Evolutionary conservation across 495 filamentous ascomycete species (phyloP).

Genomic region (Tuber borchii): DNA sequence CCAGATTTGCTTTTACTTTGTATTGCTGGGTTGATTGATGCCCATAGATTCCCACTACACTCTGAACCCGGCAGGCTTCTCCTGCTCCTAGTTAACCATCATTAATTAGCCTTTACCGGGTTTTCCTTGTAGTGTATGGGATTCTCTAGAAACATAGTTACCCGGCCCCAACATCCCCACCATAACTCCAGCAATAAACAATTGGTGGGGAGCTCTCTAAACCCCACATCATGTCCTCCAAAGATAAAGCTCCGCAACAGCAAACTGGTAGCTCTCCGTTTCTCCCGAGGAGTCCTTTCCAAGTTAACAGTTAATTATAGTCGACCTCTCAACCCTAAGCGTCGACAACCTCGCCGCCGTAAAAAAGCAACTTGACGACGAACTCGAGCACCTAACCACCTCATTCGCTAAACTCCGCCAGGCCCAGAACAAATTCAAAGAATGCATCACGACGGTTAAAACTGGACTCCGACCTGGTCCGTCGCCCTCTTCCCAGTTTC

Average conservation of each 20-base stretch:
- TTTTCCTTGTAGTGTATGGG: background rate
- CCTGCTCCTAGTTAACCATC: background rate
- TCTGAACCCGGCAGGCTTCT: background rate
- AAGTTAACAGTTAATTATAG: conserved; percentile 41
- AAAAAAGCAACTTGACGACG: conserved; percentile 91
- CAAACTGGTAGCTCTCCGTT: background rate
- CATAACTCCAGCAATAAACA: background rate
- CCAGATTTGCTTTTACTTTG: too few relatives aligned
- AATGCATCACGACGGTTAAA: conserved; percentile 71
- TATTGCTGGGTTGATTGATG: too few relatives aligned
- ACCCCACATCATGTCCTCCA: background rate
- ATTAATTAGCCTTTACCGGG: background rate
- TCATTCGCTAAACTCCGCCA: conserved; percentile 83
- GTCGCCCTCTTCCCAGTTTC: background rate
- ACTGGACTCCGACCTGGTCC: conserved; percentile 46
- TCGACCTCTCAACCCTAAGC: conserved; percentile 58
- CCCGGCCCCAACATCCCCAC: background rate
- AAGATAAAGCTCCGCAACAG: background rate
- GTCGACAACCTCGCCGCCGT: conserved; percentile 50
- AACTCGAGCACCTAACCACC: conserved; percentile 82
- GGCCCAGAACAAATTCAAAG: conserved; percentile 83
- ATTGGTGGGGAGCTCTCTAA: background rate
- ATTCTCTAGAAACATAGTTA: background rate
- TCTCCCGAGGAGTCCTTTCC: background rate
- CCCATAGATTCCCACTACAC: background rate